Evolutionary conservation across 352 stramenopile species (phyloP).

Genomic region (Phytophthora palmivora): DNA sequence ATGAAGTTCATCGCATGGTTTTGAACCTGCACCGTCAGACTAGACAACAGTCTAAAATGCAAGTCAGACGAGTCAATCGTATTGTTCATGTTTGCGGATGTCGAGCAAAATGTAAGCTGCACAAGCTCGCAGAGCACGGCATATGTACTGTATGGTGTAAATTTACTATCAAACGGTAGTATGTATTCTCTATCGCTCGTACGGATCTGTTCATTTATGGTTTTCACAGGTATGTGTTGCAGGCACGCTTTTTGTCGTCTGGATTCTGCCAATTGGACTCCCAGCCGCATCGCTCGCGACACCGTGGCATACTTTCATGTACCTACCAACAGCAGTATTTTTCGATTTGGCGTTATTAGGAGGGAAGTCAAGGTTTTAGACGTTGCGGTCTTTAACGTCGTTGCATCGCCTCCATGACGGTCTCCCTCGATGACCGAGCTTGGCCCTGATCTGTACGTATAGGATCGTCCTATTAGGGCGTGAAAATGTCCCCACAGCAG

Average conservation of each 20-base stretch:
- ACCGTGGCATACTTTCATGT: too few species aligned
- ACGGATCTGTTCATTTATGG: slow-evolving; percentile 26
- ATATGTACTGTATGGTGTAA: too few species aligned
- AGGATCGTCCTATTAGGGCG: too few species aligned
- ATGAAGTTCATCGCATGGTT: too few species aligned
- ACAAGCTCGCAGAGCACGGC: too few species aligned
- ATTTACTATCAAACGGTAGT: too few species aligned
- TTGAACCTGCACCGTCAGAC: neutral
- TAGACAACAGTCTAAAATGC: slow-evolving; percentile 6
- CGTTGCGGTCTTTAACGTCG: slow-evolving; percentile 1
- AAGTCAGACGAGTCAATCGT: slow-evolving; percentile 8
- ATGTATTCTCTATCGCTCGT: slow-evolving; percentile 18
- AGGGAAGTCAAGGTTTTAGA: slow-evolving; percentile 3
- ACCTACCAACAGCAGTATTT: slow-evolving; percentile 20
- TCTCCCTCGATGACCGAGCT: neutral
- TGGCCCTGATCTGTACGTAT: too few species aligned
- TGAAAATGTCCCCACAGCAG: slow-evolving; percentile 19
- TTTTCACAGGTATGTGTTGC: neutral
- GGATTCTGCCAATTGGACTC: slow-evolving; percentile 14
- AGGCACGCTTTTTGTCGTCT: neutral
- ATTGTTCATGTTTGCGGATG: slow-evolving; percentile 21
- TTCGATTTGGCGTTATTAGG: slow-evolving; percentile 31
- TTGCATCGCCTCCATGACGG: neutral
- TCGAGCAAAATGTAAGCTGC: slow-evolving; percentile 16
- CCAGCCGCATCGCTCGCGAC: too few species aligned